Percentiles rank a stretch among this genome's conserved stretches.
Evolutionary conservation across 2,329 filamentous ascomycete species (phyloP).

Genomic region (Fusarium pininemorale): DNA sequence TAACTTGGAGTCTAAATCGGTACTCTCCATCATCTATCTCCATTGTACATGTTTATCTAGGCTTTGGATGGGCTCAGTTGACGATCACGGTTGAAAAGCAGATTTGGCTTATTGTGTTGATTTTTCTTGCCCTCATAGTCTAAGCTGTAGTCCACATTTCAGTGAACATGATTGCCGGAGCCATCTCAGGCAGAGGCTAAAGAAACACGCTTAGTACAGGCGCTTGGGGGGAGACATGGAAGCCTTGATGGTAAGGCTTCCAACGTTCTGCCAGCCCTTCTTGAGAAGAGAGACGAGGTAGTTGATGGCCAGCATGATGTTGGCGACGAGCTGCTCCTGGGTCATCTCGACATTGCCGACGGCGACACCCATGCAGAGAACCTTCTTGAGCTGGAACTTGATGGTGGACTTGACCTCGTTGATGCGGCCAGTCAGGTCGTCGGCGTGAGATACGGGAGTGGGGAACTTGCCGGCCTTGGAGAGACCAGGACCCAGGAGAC

Average conservation of each 20-base stretch:
- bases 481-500: conserved; percentile 98
- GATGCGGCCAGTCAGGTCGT: conserved; percentile 94
- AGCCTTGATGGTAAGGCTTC: conserved; percentile 99
- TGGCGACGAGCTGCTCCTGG: conserved; percentile 93
- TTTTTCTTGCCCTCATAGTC: conserved; percentile 32
- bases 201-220: conserved; percentile 77
- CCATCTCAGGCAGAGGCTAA: conserved; percentile 36
- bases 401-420: conserved; percentile 99
- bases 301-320: conserved; percentile 99
- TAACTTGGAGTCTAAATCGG: neutral
- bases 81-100: neutral
- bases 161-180: conserved; percentile 29
- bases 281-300: conserved; percentile 99
- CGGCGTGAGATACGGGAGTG: conserved; percentile 94
- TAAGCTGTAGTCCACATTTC: conserved; percentile 30
- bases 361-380: conserved; percentile 99
- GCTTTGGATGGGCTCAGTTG: neutral
- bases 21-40: neutral
- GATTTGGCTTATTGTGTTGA: conserved; percentile 31
- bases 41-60: neutral
- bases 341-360: conserved; percentile 99
- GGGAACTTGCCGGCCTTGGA: conserved; percentile 99
- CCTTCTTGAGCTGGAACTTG: conserved; percentile 99
- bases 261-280: conserved; percentile 99
- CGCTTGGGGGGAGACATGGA: conserved; percentile 99